Percentiles rank a stretch among this genome's conserved stretches.
These are phyloP conservation scores for Coemansia sp. DNA, from an alignment of 192 early-diverging fungal species.

Conservation along the genomic window DNA sequence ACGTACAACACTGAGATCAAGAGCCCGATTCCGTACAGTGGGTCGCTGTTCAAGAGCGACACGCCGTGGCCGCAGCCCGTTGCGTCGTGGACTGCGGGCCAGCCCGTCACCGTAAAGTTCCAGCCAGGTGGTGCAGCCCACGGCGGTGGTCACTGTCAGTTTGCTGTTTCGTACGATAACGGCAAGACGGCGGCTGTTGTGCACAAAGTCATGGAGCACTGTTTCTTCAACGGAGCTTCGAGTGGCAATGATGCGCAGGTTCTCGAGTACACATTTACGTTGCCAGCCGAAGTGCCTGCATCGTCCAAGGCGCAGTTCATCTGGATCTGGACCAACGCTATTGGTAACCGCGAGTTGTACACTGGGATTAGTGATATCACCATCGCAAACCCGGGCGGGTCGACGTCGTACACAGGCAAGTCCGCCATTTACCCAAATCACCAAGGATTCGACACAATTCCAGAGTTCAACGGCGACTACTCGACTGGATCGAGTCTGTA, in stretches of 20 bases:
- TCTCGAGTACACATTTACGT: constrained; percentile 10
- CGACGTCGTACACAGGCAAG: constrained; percentile 27
- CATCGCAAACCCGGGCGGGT: constrained; percentile 13
- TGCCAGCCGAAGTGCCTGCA: constrained; percentile 55
- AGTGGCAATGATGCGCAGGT: constrained; percentile 21
- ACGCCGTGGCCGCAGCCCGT: constrained; percentile 6
- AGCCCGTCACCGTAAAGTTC: constrained; percentile 42
- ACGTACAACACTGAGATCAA: background rate
- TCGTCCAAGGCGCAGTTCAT: constrained; percentile 55
- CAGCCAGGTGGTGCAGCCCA: constrained; percentile 34
- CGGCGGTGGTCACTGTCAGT: constrained; percentile 59
- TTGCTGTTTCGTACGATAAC: constrained; percentile 51
- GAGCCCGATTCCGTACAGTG: background rate
- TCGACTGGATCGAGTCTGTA: background rate
- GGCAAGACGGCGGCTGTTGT: constrained; percentile 58
- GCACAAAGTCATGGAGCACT: constrained; percentile 43
- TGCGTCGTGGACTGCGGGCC: constrained; percentile 41
- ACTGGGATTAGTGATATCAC: constrained; percentile 31
- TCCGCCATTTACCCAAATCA: constrained; percentile 28
- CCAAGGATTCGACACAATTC: constrained; percentile 40
- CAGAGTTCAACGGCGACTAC: constrained; percentile 31
- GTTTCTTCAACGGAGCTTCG: constrained; percentile 18
- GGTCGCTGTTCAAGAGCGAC: background rate
- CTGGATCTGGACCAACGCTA: constrained; percentile 64
- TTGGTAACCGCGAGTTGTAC: constrained; percentile 57